phyloP scores from a whole-genome alignment of 129 eudicot species.

The Artemisia tridentata region DNA sequence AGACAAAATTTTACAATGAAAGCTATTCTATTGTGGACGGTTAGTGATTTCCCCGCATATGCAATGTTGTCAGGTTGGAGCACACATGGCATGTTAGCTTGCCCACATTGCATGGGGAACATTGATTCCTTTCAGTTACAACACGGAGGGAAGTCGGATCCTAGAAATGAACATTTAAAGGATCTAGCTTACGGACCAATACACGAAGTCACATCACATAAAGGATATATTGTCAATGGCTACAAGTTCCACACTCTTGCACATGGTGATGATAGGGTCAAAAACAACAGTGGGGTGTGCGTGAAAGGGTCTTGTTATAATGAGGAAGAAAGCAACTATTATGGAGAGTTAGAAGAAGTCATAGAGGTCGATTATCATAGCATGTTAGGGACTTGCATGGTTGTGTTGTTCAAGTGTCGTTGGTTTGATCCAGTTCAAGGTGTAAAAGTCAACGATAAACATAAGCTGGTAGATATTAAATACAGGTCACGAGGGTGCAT shows the following conservation, averaged over 20 bases:
- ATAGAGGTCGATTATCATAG: background rate
- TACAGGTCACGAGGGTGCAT: no score
- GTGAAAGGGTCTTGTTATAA: background rate
- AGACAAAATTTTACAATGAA: no score
- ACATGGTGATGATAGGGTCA: background rate
- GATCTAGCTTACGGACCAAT: background rate
- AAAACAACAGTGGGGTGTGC: background rate
- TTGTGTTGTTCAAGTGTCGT: background rate
- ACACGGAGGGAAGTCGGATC: no score
- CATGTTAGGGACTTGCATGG: background rate
- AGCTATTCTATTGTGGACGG: no score
- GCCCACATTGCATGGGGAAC: no score
- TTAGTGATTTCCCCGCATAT: no score
- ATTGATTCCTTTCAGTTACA: no score
- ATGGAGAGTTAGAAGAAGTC: background rate
- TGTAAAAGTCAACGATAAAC: no score
- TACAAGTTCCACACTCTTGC: constrained; percentile 1
- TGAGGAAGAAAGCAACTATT: background rate
- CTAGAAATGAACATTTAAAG: background rate
- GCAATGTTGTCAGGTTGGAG: no score
- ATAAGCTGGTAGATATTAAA: no score
- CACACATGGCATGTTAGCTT: no score
- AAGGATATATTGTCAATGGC: constrained; percentile 2
- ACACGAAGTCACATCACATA: background rate
- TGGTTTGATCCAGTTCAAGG: background rate